Percentiles rank a stretch among this genome's conserved stretches.
These are phyloP conservation scores for Craspedostauros australis DNA, from an alignment of 108 stramenopile genomes.

Conservation along the genomic window DNA sequence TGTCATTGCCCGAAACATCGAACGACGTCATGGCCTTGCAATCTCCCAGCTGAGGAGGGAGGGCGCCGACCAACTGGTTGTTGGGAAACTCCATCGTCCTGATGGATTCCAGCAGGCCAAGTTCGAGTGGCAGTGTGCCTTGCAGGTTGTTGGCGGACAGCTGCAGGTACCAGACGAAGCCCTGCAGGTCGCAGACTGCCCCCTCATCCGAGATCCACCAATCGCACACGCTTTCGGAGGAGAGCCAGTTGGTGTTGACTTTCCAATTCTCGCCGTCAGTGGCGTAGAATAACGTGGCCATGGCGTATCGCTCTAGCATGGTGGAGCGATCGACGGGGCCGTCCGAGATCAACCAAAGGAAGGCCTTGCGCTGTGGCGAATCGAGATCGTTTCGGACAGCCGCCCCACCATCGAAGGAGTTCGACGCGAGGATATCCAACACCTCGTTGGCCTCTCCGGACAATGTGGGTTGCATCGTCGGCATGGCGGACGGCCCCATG, in stretches of 20 bases:
- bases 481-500: no score
- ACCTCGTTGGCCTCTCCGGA: no score
- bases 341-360: slow-evolving; percentile 1
- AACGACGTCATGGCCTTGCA: no score
- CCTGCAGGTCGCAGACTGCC: background rate
- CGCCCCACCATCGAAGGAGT: no score
- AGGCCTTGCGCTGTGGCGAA: slow-evolving; percentile 2
- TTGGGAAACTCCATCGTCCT: background rate
- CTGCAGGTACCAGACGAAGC: background rate
- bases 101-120: background rate
- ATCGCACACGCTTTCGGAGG: background rate
- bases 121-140: background rate
- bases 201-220: background rate
- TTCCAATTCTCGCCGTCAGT: slow-evolving; percentile 19
- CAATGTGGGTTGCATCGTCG: no score
- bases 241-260: slow-evolving; percentile 2
- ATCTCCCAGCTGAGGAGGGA: background rate
- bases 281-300: slow-evolving; percentile 14
- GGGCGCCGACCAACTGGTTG: background rate
- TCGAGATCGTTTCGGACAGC: no score
- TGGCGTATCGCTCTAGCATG: slow-evolving; percentile 1
- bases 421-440: no score
- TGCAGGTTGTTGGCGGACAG: background rate
- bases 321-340: background rate
- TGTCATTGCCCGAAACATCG: no score